A percentile compares a stretch with the other conserved stretches of the same genome.
Conservation (phyloP, 108 stramenopile species). For the Conticribra weissflogii region DNA sequence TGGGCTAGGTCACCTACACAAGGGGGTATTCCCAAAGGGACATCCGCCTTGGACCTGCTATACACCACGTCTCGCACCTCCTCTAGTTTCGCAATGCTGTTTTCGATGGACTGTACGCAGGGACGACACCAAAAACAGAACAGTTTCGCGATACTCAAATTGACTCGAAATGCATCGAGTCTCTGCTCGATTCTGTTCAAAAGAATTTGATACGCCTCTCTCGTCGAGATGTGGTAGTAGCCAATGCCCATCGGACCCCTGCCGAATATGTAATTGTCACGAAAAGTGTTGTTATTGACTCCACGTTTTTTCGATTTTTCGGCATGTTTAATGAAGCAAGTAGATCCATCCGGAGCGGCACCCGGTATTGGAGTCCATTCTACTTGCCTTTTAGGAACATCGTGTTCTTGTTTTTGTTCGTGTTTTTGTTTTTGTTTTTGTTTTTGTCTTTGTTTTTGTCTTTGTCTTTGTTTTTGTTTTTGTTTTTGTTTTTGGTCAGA, state of each 20-base stretch:
- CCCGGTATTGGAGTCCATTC: no score
- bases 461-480: no score
- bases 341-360: neutral
- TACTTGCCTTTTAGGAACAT: no score
- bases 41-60: neutral
- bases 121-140: neutral
- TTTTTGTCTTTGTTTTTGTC: no score
- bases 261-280: slow-evolving; percentile 23
- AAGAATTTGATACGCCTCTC: slow-evolving; percentile 13
- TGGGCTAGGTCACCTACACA: neutral
- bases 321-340: neutral
- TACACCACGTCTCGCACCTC: neutral
- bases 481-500: no score
- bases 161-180: no score
- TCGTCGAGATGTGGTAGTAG: slow-evolving; percentile 19
- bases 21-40: neutral
- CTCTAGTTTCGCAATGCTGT: neutral
- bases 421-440: no score
- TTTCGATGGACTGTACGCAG: no score
- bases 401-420: no score
- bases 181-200: neutral
- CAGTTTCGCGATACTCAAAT: neutral
- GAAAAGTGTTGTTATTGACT: slow-evolving; percentile 4
- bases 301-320: neutral
- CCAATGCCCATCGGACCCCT: slow-evolving; percentile 4